These are phyloP conservation scores for Penicillium waksmanii DNA, from an alignment of 495 filamentous ascomycete genomes.

Conservation along the genomic window DNA sequence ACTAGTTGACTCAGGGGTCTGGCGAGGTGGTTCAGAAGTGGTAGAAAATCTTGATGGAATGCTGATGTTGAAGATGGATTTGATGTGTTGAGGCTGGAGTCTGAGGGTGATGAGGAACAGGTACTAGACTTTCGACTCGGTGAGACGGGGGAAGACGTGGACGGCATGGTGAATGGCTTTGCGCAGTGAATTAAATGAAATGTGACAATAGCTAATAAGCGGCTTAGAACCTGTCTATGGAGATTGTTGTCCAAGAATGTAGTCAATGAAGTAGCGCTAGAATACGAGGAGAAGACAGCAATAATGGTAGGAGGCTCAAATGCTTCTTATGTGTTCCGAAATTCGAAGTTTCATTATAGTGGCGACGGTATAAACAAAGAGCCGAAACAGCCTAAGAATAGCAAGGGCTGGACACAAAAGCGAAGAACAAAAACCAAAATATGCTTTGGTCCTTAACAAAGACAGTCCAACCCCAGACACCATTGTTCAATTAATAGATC, in stretches of 20 bases:
- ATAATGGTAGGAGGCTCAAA: not conserved
- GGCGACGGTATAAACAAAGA: constrained; percentile 14
- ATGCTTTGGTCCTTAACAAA: constrained; percentile 2
- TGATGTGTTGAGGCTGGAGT: not conserved
- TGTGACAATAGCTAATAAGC: too few relatives aligned
- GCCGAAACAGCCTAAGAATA: constrained; percentile 22
- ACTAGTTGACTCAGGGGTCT: constrained; percentile 43
- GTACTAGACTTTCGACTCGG: too few relatives aligned
- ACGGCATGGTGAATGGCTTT: too few relatives aligned
- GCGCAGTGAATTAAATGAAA: too few relatives aligned
- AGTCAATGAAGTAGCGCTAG: too few relatives aligned
- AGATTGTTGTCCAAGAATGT: too few relatives aligned
- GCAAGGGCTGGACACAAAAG: constrained; percentile 7
- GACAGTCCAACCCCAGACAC: not conserved
- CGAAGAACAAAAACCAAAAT: not conserved
- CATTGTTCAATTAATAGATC: not conserved
- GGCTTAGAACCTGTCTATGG: too few relatives aligned
- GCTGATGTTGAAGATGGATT: constrained; percentile 4
- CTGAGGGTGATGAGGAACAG: not conserved
- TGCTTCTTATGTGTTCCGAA: constrained; percentile 6
- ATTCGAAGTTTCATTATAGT: constrained; percentile 4
- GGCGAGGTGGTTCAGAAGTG: constrained; percentile 37
- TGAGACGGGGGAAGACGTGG: too few relatives aligned
- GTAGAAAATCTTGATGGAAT: constrained; percentile 8
- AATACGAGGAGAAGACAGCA: not conserved